phyloP scores from a whole-genome alignment of 2,329 filamentous ascomycete genomes.

The Chaetomiaceae sp. region DNA sequence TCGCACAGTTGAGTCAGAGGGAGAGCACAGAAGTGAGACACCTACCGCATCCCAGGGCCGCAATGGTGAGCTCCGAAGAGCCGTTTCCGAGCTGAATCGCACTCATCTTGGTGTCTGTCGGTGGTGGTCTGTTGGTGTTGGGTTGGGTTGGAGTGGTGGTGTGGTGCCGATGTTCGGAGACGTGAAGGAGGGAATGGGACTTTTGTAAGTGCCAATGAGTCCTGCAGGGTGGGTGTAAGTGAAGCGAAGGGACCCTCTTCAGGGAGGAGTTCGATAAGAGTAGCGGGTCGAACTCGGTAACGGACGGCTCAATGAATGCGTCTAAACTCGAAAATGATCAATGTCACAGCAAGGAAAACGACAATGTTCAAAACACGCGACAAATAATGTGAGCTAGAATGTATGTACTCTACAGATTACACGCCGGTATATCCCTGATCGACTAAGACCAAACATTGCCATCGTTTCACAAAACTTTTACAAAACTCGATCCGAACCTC shows the following conservation, averaged over 20 bases:
- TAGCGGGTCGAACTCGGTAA: constrained; percentile 3
- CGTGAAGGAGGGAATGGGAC: neutral
- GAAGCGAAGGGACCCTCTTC: neutral
- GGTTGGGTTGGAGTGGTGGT: neutral
- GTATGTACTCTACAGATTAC: too few species aligned
- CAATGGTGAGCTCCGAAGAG: constrained; percentile 59
- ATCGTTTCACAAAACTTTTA: constrained; percentile 1
- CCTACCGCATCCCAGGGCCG: constrained; percentile 77
- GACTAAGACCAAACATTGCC: neutral
- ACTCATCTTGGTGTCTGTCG: constrained; percentile 15
- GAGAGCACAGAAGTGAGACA: constrained; percentile 19
- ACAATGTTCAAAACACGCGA: too few species aligned
- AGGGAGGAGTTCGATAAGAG: neutral
- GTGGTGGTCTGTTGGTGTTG: constrained; percentile 5
- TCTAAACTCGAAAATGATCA: neutral
- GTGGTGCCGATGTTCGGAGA: constrained; percentile 5
- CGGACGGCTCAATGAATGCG: neutral
- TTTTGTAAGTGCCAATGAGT: neutral
- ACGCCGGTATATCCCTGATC: too few species aligned
- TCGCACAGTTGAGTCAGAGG: too few species aligned
- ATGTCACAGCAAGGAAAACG: too few species aligned
- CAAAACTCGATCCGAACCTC: neutral
- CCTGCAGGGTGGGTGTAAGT: too few species aligned
- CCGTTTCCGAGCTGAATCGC: constrained; percentile 31
- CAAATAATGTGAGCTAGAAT: too few species aligned